Conservation (phyloP, 1,284 basidiomycete genomes). For the Thecaphora frezii region DNA sequence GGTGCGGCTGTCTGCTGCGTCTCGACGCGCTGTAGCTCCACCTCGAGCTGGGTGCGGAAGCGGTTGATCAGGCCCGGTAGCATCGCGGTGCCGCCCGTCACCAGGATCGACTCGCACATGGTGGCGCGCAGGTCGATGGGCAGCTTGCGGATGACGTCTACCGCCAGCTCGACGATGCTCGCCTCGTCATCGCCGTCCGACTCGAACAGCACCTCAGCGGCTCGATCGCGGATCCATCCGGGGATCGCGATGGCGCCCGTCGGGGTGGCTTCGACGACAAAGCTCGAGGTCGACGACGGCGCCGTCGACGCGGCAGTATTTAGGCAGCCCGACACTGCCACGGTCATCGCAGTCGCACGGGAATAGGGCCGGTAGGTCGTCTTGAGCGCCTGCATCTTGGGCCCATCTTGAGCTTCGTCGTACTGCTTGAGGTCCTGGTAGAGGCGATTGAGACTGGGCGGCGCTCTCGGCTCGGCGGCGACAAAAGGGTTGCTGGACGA, state of each 20-base stretch:
- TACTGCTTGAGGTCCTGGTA: background rate
- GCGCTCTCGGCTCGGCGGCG: background rate
- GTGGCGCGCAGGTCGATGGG: constrained; percentile 83
- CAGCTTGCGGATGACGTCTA: constrained; percentile 65
- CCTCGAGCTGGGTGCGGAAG: constrained; percentile 73
- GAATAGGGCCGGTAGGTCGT: background rate
- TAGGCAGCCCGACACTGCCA: background rate
- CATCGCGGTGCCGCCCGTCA: constrained; percentile 86
- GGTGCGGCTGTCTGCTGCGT: background rate
- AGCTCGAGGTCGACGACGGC: background rate
- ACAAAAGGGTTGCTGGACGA: background rate
- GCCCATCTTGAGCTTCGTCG: constrained; percentile 2
- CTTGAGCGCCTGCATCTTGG: constrained; percentile 2
- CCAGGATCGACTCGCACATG: constrained; percentile 76
- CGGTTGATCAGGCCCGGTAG: constrained; percentile 87
- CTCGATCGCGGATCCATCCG: constrained; percentile 89
- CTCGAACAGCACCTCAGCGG: constrained; percentile 86
- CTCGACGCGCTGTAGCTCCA: constrained; percentile 62
- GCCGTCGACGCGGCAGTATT: background rate
- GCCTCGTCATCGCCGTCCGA: constrained; percentile 72
- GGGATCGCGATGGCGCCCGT: constrained; percentile 77
- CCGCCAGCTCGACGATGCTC: constrained; percentile 71
- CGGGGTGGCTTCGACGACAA: constrained; percentile 6
- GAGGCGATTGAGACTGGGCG: background rate
- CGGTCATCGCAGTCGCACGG: background rate